Percentiles rank a stretch among this genome's conserved stretches.
Evolutionary conservation across 2,329 filamentous ascomycete species (phyloP).

Genomic region (Canariomyces notabilis): DNA sequence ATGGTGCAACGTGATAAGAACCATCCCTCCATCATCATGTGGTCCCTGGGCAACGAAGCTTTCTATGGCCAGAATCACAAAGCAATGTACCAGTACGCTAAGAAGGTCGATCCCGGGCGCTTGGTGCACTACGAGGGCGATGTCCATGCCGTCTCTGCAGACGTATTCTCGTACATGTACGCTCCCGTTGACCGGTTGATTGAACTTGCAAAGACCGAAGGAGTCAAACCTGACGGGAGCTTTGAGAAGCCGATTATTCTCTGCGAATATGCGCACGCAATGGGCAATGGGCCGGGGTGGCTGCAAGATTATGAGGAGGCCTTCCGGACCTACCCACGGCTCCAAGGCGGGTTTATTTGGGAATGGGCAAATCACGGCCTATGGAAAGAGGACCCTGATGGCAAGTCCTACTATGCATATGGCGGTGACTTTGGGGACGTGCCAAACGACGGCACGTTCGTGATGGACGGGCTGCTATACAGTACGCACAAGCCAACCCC

Average conservation of each 20-base stretch:
- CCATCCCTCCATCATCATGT: conserved; percentile 64
- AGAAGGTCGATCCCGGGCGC: conserved; percentile 51
- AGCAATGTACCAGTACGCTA: conserved; percentile 62
- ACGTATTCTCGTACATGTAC: conserved; percentile 68
- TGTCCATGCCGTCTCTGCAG: conserved; percentile 50
- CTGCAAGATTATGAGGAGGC: conserved; percentile 63
- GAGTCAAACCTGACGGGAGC: conserved; percentile 37
- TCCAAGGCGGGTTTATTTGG: conserved; percentile 65
- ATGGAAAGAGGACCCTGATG: conserved; percentile 40
- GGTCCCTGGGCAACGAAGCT: conserved; percentile 69
- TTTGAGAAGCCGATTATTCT: conserved; percentile 55
- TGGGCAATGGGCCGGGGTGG: conserved; percentile 70
- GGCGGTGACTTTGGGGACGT: conserved; percentile 59
- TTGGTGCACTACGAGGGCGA: conserved; percentile 66
- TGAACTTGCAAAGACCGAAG: conserved; percentile 39
- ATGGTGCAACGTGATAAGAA: conserved; percentile 66
- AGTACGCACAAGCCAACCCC: conserved; percentile 52
- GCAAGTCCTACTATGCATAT: conserved; percentile 50
- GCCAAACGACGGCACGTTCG: conserved; percentile 57
- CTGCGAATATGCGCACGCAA: conserved; percentile 57
- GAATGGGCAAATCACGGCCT: conserved; percentile 61
- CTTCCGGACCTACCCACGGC: conserved; percentile 54
- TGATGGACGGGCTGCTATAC: conserved; percentile 56
- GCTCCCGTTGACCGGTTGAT: conserved; percentile 48
- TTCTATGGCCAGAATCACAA: conserved; percentile 66